Evolutionary conservation across 2,329 filamentous ascomycete species (phyloP), one percentile per base, ranked within the genome.

Genomic region (Colletotrichum chrysophilum): DNA sequence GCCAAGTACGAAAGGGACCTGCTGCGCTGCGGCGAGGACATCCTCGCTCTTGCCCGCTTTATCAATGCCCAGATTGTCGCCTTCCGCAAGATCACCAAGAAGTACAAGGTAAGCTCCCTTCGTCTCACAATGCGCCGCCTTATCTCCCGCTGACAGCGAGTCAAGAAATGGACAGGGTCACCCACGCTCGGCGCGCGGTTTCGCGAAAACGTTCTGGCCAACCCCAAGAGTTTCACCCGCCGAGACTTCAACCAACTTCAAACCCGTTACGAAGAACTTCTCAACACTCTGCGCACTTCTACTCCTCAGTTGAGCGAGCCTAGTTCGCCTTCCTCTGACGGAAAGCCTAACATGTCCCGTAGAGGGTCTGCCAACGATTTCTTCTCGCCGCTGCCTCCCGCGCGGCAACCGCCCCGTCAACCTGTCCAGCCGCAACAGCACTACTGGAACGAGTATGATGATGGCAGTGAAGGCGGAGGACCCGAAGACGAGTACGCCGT

Each of bases 371-470:
- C 60, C 64, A 60, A 73, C n/a, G 70, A 71, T 2, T 70, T 76
- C 60, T 74, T 74, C 28, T 18, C 71, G 24, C 71, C 74, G 8
- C 36, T 76, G 55, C 74, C 74, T 10, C 74, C 74, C 8, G 28
- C 66, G 16, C 58, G 28, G 24, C 56, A 67, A 24, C 43, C 83
- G 4, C 80, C 82, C 12, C 78, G 83, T 7, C 74, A 79, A 16
- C 76, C 77, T 7, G 43, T 60, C n/a, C 80, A 74, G 66, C 79
- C 82, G 9, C 82, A 82, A 66, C 80, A 84, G 18, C 86, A 87
- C 61, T 97, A 96, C 81, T 97, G 95, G 95, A 96, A 95, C 83
- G 95, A 97, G 83, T 97, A 96, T 83, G 95, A 97, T 78, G 86
- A 96, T 81, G 94, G 94, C 10, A 95, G 95, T 81, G 94, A 96